These are phyloP conservation scores for Chaetomium olivaceum DNA, from an alignment of 2,329 filamentous ascomycete species.

Conservation along the genomic window DNA sequence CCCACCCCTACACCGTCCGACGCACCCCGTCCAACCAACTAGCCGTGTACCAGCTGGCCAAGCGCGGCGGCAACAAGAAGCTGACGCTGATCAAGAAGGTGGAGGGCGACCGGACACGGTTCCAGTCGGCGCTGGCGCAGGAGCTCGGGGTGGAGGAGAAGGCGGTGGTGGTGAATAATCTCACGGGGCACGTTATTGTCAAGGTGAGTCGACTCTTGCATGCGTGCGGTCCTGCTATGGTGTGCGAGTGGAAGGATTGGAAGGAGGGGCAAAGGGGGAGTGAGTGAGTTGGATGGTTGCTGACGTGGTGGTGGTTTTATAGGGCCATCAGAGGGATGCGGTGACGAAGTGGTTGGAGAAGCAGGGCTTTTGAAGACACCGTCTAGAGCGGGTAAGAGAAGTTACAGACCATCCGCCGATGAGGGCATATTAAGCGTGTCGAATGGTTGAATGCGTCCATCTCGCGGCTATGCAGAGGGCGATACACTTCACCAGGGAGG, in stretches of 20 bases:
- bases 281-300: not conserved
- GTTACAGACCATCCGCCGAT: not conserved
- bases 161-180: conserved; percentile 54
- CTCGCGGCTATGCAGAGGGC: not conserved
- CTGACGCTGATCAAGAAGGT: conserved; percentile 77
- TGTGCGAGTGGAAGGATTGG: not conserved
- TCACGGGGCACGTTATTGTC: conserved; percentile 73
- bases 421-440: not conserved
- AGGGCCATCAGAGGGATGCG: conserved; percentile 20
- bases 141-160: conserved; percentile 58
- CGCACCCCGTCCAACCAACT: conserved; percentile 71
- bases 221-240: not conserved
- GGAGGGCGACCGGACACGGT: conserved; percentile 65
- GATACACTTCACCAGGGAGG: not conserved
- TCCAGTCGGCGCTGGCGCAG: conserved; percentile 64
- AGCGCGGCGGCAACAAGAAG: conserved; percentile 73
- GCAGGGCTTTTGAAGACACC: conserved; percentile 22
- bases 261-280: too few species aligned
- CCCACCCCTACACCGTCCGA: conserved; percentile 61
- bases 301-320: not conserved
- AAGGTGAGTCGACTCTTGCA: conserved; percentile 57
- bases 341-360: conserved; percentile 20
- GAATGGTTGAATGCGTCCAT: not conserved
- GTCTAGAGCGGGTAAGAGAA: too few species aligned
- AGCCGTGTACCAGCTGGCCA: conserved; percentile 73